Percentiles rank a stretch among this genome's conserved stretches.
Conservation (phyloP, 148 eudicot species). For the Arctostaphylos glauca region DNA sequence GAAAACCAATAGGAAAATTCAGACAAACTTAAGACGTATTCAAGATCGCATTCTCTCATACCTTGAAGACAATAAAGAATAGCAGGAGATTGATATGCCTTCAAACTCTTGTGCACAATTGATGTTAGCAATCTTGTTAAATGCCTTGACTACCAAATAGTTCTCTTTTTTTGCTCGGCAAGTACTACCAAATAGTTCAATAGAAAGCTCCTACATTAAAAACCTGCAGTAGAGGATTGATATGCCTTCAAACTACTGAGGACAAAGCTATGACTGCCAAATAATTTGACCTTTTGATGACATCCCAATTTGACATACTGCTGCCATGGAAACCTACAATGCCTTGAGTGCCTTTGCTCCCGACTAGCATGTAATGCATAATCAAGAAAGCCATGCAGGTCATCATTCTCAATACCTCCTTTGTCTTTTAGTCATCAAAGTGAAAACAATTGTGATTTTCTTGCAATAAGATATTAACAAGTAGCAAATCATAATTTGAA, state of each 20-base stretch:
- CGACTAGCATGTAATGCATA: conserved; percentile 94
- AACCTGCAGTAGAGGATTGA: background rate
- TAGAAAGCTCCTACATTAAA: background rate
- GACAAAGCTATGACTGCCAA: background rate
- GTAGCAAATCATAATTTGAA: background rate
- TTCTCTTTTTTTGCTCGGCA: too few species aligned
- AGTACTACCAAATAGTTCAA: background rate
- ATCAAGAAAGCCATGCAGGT: background rate
- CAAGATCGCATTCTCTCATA: background rate
- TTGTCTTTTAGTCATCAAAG: too few species aligned
- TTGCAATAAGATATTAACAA: background rate
- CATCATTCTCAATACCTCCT: too few species aligned
- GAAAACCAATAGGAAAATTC: background rate
- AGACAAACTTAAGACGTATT: background rate
- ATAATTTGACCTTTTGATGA: background rate
- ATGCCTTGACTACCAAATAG: background rate
- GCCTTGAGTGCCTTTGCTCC: conserved; percentile 75
- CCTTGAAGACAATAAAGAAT: background rate
- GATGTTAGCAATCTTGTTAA: background rate
- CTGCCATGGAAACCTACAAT: conserved; percentile 67
- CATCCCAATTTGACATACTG: conserved; percentile 79
- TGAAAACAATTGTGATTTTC: background rate
- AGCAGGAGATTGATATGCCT: background rate
- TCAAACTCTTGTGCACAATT: background rate
- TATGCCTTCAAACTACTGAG: background rate